Base-by-base conservation (phyloP, 768 basidiomycete genomes). In the Rhizopogon vulgaris region DNA sequence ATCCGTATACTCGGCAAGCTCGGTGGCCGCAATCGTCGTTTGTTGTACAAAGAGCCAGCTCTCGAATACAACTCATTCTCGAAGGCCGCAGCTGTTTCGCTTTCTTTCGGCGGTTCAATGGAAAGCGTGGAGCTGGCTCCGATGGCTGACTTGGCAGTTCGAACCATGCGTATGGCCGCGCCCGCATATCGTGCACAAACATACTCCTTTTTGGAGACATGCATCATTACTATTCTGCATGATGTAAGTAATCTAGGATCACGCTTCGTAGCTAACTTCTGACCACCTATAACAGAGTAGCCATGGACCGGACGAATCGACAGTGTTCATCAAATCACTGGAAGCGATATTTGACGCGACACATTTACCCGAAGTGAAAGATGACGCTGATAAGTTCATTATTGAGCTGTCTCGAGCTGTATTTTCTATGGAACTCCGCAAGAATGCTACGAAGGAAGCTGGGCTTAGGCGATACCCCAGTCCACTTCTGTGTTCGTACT, bases 1-100 rank as follows among this genome's bases (percentile, higher is more conserved):
- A 90, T 96, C 60, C 87, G 96, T 24, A 97, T 99, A 52, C 74
- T 99, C 3, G 96, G 96, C 39, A 99, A 98, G 69, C 73, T 99
- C 4, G 96, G 96, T 6, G 96, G 96, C 1, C 75, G 96, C 45
- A 99, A 98, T 67, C 78, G 96, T 25, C 82, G 89, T 38, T 75
- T 97, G 53, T 73, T 96, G 52, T 82, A 85, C 52, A 86, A 87
- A 56, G 88, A 94, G 45, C 87, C 90, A 1, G 67, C 79, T 18
- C 71, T 99, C 48, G 77, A 79, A 36, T 95, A 85, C 66, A 78
- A 78, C 10, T 74, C 84, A 43, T 78, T 83, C 56, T 83, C 85
- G 0, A 82, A 89, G 32, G 76, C 85, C 2, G 83, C 92, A 2
- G 83, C 78, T 58, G 71, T 90, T 41, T 68, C 78, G 1, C 71